phyloP scores from a whole-genome alignment of 75 land plant genomes.

The Cunninghamia lanceolata region DNA sequence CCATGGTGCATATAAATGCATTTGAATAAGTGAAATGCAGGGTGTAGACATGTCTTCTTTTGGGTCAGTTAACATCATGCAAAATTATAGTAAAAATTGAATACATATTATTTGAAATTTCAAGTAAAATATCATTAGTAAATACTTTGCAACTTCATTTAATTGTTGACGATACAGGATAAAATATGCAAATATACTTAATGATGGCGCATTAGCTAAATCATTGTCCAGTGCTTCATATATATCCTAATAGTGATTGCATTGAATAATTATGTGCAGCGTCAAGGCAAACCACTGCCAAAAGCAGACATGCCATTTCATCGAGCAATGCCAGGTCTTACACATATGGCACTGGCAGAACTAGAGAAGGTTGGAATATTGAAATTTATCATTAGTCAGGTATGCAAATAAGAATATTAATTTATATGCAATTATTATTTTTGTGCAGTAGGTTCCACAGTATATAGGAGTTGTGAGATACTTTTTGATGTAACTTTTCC shows the following conservation, averaged over 20 bases:
- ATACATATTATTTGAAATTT: not conserved
- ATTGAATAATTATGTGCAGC: conserved; percentile 45
- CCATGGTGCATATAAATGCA: conserved; percentile 4
- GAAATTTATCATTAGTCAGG: conserved; percentile 97
- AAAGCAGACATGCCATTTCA: conserved; percentile 90
- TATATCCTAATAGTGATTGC: not conserved
- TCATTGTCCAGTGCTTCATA: not conserved
- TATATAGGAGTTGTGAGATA: not conserved
- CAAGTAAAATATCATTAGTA: not conserved
- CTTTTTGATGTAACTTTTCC: not conserved
- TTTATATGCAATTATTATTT: not conserved
- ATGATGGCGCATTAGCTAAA: not conserved
- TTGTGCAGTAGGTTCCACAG: not conserved
- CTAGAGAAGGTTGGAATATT: conserved; percentile 79
- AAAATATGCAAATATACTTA: not conserved
- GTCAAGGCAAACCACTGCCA: conserved; percentile 83
- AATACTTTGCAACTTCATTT: not conserved
- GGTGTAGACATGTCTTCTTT: conserved; percentile 3
- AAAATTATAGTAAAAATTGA: not conserved
- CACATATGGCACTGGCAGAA: conserved; percentile 96
- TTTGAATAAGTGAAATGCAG: not conserved
- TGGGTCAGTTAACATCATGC: not conserved
- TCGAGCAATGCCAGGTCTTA: conserved; percentile 89
- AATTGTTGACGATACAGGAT: not conserved
- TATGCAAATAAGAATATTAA: conserved; percentile 12